Evolutionary conservation across 148 eudicot species (phyloP).

Genomic region (Cornus suecica): DNA sequence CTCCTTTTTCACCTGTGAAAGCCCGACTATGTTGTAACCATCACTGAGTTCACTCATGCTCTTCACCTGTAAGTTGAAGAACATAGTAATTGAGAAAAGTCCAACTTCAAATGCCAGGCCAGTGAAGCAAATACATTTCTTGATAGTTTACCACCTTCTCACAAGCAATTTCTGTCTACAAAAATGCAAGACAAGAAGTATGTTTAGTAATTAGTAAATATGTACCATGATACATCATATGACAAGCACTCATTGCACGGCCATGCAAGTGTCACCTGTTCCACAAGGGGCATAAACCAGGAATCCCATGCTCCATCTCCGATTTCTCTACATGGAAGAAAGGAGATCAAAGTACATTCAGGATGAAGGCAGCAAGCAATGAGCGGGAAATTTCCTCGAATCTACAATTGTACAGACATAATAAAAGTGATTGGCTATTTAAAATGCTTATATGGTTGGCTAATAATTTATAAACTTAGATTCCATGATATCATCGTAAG

Average conservation of each 20-base stretch:
- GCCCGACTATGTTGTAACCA: conserved; percentile 60
- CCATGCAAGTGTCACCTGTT: conserved; percentile 29
- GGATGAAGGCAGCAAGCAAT: background rate
- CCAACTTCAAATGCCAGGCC: background rate
- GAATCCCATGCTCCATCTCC: conserved; percentile 59
- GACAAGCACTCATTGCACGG: background rate
- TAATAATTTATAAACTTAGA: no score
- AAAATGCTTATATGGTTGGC: no score
- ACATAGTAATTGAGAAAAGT: conserved; percentile 2
- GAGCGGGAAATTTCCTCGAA: background rate
- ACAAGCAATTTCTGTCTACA: conserved; percentile 53
- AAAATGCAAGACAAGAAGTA: conserved; percentile 13
- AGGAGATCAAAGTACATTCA: background rate
- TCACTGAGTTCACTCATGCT: conserved; percentile 48
- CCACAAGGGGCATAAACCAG: conserved; percentile 55
- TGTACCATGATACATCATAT: conserved; percentile 1
- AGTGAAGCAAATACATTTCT: conserved; percentile 5
- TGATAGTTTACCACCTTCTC: conserved; percentile 47
- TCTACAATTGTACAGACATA: conserved; percentile 1
- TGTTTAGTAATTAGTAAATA: background rate
- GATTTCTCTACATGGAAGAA: conserved; percentile 36
- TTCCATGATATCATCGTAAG: no score
- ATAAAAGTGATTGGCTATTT: background rate
- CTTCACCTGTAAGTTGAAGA: conserved; percentile 45
- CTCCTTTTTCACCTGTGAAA: conserved; percentile 50